Conservation (phyloP, 805 yeast species). For the Blastobotrys robertii region DNA sequence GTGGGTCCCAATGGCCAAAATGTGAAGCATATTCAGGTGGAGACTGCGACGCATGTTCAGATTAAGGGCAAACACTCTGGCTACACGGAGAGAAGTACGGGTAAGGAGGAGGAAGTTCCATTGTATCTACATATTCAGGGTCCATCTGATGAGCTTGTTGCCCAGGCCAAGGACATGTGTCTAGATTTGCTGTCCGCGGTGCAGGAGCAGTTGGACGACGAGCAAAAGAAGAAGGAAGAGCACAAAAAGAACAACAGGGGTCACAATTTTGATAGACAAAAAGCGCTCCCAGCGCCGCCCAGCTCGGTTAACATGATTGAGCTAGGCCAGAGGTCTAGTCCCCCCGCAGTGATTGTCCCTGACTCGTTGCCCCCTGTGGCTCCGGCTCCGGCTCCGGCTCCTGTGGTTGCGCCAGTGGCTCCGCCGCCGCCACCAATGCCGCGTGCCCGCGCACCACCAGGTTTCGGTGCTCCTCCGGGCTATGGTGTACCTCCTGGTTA, state of each 20-base stretch:
- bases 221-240: background rate
- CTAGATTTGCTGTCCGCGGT: slow-evolving; percentile 22
- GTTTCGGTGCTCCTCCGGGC: too few species aligned
- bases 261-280: background rate
- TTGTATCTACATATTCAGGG: slow-evolving; percentile 24
- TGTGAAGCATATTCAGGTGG: slow-evolving; percentile 28
- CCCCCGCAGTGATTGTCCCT: background rate
- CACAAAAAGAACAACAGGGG: background rate
- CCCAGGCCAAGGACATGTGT: slow-evolving; percentile 21
- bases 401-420: background rate
- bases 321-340: background rate
- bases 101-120: slow-evolving; percentile 25
- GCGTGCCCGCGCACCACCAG: too few species aligned
- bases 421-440: slow-evolving; percentile 7
- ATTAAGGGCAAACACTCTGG: slow-evolving; percentile 30
- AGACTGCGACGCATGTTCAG: slow-evolving; percentile 26
- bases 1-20: slow-evolving; percentile 30
- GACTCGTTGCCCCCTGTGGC: background rate
- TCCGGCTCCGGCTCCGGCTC: slow-evolving; percentile 5
- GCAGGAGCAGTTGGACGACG: slow-evolving; percentile 14
- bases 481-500: background rate
- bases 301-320: background rate
- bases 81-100: slow-evolving; percentile 24
- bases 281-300: background rate
- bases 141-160: slow-evolving; percentile 15